These are phyloP conservation scores for Paecilomyces variotii DNA, from an alignment of 2,329 filamentous ascomycete species.

Conservation along the genomic window DNA sequence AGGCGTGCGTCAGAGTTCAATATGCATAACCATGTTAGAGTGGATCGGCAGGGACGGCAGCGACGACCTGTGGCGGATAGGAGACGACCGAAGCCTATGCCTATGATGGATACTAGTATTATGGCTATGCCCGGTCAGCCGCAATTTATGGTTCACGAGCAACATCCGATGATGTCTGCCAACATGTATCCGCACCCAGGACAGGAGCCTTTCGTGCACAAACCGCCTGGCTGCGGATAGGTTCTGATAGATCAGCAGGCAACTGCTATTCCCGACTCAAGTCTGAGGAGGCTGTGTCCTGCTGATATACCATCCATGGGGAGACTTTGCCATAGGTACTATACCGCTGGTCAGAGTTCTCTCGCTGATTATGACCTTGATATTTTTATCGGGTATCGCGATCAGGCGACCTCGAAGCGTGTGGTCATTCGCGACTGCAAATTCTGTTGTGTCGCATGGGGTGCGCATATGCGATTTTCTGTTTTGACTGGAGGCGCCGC, in stretches of 20 bases:
- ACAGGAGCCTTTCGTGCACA: conserved; percentile 13
- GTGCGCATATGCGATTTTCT: not conserved
- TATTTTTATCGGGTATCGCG: not conserved
- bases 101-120: not conserved
- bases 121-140: conserved; percentile 2
- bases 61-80: conserved; percentile 9
- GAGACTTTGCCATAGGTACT: not conserved
- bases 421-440: not conserved
- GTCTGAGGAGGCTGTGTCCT: not conserved
- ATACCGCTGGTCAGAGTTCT: not conserved
- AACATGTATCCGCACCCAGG: conserved; percentile 20
- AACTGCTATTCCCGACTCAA: not conserved
- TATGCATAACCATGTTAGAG: conserved; percentile 5
- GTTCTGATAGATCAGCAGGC: not conserved
- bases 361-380: not conserved
- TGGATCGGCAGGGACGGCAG: conserved; percentile 12
- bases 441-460: not conserved
- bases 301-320: not conserved
- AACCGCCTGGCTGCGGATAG: conserved; percentile 13
- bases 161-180: conserved; percentile 20
- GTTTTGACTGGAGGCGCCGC: not conserved
- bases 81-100: conserved; percentile 6
- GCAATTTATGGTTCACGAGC: conserved; percentile 2
- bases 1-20: conserved; percentile 18
- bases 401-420: not conserved